These are phyloP conservation scores for Kentomonas sorsogonicus DNA, from an alignment of 208 protist genomes.

Conservation along the genomic window DNA sequence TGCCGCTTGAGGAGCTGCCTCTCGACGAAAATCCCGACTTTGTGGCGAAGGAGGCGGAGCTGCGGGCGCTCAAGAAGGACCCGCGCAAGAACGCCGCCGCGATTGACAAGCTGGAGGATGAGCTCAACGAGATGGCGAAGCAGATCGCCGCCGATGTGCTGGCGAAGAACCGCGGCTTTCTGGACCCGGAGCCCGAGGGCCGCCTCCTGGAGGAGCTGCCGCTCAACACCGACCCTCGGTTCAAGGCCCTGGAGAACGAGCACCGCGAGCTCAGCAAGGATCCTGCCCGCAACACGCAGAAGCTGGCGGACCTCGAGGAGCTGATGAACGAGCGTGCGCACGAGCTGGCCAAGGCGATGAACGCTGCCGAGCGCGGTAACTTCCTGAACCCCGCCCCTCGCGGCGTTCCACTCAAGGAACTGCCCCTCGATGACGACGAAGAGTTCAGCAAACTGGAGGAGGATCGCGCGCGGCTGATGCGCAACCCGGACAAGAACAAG, in stretches of 20 bases:
- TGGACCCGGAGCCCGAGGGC: constrained; percentile 69
- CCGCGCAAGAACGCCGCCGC: constrained; percentile 32
- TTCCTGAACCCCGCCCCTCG: constrained; percentile 43
- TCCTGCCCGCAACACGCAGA: constrained; percentile 39
- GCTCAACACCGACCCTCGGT: constrained; percentile 55
- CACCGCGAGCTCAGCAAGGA: constrained; percentile 59
- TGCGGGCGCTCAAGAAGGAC: constrained; percentile 46
- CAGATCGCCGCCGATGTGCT: constrained; percentile 53
- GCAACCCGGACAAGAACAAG: constrained; percentile 51
- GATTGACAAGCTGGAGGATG: constrained; percentile 42
- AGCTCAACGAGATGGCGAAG: constrained; percentile 53
- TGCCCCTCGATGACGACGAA: constrained; percentile 63
- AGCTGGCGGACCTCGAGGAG: constrained; percentile 61
- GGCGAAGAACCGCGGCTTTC: constrained; percentile 55
- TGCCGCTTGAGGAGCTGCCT: constrained; percentile 57
- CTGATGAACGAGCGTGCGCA: constrained; percentile 73
- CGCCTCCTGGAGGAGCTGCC: constrained; percentile 48
- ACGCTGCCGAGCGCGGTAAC: constrained; percentile 47
- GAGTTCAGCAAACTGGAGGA: constrained; percentile 66
- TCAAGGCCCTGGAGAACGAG: constrained; percentile 43
- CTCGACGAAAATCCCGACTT: constrained; percentile 50
- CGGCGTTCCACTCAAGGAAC: constrained; percentile 49
- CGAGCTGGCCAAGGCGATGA: constrained; percentile 63
- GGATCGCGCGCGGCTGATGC: constrained; percentile 51
- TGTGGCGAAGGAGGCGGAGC: constrained; percentile 48